Base-by-base conservation (phyloP, 2,329 filamentous ascomycete species). In the Leptographium radiaticola region DNA sequence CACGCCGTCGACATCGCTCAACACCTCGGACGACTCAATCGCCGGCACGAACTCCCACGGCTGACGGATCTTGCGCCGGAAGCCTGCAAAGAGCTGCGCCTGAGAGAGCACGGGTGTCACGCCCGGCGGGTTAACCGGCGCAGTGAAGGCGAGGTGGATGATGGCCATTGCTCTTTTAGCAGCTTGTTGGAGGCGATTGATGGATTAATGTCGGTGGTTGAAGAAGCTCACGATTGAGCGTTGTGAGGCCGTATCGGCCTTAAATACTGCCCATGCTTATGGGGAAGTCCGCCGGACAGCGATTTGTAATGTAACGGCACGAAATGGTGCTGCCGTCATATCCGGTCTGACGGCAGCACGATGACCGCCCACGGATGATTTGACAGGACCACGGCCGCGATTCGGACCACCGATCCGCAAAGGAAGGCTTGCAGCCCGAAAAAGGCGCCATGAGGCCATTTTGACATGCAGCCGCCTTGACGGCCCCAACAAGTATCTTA, bases 21-120 rank as follows among this genome's bases (percentile, higher is more conserved):
- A 44, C 4, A 69, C 61, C 31, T 61, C 56, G 56, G 62, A 64
- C 38, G 52, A 44, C 9, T 52, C 59, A 56, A 69, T 67, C 16
- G 64, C 61, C 1, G 66, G 62, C 15, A 68, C 66, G 52, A 69
- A 69, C 18, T 67, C 64, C 48, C 63, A 58, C 15, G 66, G 63
- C n/a, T 49, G 55, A 6, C 62, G 63, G 33, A 67, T 61, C 55
- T 69, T 68, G 58, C 62, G 61, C 62, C 66, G 58, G 13, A 69
- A 61, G 25, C 63, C 67, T 12, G 61, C 60, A 63, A 65, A 68
- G 38, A 66, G 58, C 43, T 68, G 66, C 5, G 60, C 20, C 36
- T 61, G 58, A 1, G 61, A 62, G 7, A 68, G 60, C 12, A 57
- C 43, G 0, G 64, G 65, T 13, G 55, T 30, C 12, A 58, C 58